A percentile compares a stretch with the other conserved stretches of the same genome.
phyloP scores from a whole-genome alignment of 768 basidiomycete genomes.

The Nevesoporus exiguus region DNA sequence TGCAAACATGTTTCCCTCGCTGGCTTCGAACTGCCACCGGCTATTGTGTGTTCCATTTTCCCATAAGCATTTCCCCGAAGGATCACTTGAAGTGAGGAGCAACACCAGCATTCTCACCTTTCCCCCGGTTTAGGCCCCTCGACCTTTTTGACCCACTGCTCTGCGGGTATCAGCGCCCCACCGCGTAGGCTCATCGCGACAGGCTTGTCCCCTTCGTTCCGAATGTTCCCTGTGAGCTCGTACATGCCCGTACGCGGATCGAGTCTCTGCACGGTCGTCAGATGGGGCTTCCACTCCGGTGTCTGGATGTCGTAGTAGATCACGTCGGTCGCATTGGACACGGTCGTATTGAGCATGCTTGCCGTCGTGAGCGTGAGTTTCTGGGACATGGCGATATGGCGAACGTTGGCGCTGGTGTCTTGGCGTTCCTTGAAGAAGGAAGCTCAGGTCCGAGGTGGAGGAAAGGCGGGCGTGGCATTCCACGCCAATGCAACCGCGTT shows the following conservation, averaged over 20 bases:
- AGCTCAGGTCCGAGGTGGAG: too few relatives aligned
- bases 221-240: conserved; percentile 31
- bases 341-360: conserved; percentile 34
- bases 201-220: conserved; percentile 30
- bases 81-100: not conserved
- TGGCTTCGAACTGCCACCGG: conserved; percentile 24
- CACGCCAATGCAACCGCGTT: too few relatives aligned
- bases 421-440: too few relatives aligned
- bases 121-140: conserved; percentile 12
- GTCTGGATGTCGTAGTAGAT: conserved; percentile 41
- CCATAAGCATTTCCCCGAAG: not conserved
- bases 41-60: conserved; percentile 5
- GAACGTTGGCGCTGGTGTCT: too few relatives aligned
- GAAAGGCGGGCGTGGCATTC: too few relatives aligned
- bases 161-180: conserved; percentile 23
- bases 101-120: conserved; percentile 6
- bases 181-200: conserved; percentile 31
- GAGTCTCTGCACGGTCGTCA: conserved; percentile 35
- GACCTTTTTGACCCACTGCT: conserved; percentile 31
- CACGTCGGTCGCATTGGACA: conserved; percentile 36
- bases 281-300: conserved; percentile 34
- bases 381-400: conserved; percentile 20
- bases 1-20: conserved; percentile 20
- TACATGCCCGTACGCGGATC: conserved; percentile 30
- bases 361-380: conserved; percentile 39